Evolutionary conservation across 2,329 filamentous ascomycete species (phyloP).

Genomic region (Lecanicillium sp.): DNA sequence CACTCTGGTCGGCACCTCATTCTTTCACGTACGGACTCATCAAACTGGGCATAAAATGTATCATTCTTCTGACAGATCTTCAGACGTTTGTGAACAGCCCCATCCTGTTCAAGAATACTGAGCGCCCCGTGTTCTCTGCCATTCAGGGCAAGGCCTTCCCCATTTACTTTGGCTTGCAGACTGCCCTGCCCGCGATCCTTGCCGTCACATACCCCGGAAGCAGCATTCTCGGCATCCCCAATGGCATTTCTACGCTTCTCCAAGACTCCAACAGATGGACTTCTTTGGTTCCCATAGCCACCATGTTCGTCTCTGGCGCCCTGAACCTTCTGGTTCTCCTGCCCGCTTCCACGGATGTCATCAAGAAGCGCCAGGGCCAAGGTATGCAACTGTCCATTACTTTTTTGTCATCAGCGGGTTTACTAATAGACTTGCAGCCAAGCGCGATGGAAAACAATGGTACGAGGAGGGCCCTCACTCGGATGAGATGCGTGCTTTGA

Average conservation of each 20-base stretch:
- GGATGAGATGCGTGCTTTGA: conserved; percentile 73
- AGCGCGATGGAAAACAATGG: conserved; percentile 81
- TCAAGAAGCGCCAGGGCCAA: conserved; percentile 72
- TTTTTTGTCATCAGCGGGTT: too few relatives aligned
- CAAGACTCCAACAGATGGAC: conserved; percentile 54
- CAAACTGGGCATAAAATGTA: not conserved
- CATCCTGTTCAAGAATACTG: conserved; percentile 68
- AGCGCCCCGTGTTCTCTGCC: conserved; percentile 72
- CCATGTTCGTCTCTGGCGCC: conserved; percentile 64
- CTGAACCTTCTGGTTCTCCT: conserved; percentile 66
- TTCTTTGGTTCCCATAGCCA: conserved; percentile 62
- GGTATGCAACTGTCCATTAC: conserved; percentile 43
- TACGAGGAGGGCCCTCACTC: conserved; percentile 75
- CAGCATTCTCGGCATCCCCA: conserved; percentile 38
- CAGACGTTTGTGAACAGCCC: conserved; percentile 71
- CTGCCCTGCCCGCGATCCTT: conserved; percentile 64
- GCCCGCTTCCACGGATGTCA: conserved; percentile 68
- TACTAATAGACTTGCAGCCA: conserved; percentile 46
- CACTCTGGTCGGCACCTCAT: conserved; percentile 75
- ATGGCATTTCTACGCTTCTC: conserved; percentile 50
- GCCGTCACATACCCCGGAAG: conserved; percentile 75
- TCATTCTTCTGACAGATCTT: conserved; percentile 12
- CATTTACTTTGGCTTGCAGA: conserved; percentile 82
- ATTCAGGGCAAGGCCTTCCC: conserved; percentile 80
- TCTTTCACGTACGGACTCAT: conserved; percentile 63